phyloP scores from a whole-genome alignment of 2,329 filamentous ascomycete genomes.

The Pseudogymnoascus sp. region DNA sequence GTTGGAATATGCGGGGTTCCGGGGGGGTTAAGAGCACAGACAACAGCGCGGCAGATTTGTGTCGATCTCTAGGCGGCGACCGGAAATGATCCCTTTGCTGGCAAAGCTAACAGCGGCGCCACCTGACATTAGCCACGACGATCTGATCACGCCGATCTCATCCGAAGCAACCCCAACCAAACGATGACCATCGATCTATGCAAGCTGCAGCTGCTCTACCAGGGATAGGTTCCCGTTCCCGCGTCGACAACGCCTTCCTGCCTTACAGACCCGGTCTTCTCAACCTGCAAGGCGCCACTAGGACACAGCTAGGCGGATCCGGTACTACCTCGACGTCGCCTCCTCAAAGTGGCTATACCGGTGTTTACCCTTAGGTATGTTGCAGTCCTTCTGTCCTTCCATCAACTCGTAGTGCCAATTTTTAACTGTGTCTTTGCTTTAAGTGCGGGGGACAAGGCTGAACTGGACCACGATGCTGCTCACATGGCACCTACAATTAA shows the following conservation, averaged over 20 bases:
- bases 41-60: neutral
- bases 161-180: conserved; percentile 49
- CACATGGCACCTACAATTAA: neutral
- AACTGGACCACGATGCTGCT: neutral
- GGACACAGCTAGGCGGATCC: neutral
- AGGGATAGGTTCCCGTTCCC: conserved; percentile 40
- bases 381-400: neutral
- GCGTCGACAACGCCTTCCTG: conserved; percentile 36
- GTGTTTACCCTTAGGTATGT: neutral
- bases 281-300: conserved; percentile 32
- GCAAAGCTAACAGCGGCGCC: conserved; percentile 55
- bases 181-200: conserved; percentile 55
- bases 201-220: conserved; percentile 56
- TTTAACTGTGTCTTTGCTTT: neutral
- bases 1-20: neutral
- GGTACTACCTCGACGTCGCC: neutral
- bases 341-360: neutral
- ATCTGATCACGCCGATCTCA: conserved; percentile 55
- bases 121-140: conserved; percentile 59
- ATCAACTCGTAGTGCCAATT: neutral
- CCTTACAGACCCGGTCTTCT: conserved; percentile 49
- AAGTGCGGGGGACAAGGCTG: neutral
- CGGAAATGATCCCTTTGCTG: conserved; percentile 51
- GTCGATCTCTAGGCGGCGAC: conserved; percentile 35
- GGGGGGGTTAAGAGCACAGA: neutral